A percentile compares a stretch with the other conserved stretches of the same genome.
Evolutionary conservation across 768 basidiomycete genomes (phyloP).

Genomic region (Naganishia kalamii): DNA sequence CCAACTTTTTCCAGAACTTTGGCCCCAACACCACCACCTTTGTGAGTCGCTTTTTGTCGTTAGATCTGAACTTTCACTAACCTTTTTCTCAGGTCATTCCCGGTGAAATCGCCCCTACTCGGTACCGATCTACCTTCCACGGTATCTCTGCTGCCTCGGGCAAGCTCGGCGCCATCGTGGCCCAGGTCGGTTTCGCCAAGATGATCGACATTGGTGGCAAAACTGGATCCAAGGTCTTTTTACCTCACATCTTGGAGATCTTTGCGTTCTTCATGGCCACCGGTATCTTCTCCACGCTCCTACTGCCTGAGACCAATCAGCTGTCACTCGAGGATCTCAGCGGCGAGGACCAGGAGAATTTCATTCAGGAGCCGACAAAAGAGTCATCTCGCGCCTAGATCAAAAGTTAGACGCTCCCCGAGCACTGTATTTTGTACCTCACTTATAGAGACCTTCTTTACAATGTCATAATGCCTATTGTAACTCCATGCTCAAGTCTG

Average conservation of each 20-base stretch:
- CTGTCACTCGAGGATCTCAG: conserved; percentile 39
- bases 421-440: no score
- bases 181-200: conserved; percentile 47
- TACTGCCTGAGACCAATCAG: conserved; percentile 46
- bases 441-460: no score
- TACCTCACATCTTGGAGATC: conserved; percentile 45
- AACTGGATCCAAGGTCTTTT: conserved; percentile 32
- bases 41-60: background rate
- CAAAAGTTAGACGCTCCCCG: no score
- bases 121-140: conserved; percentile 47
- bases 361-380: conserved; percentile 8
- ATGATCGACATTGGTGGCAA: conserved; percentile 43
- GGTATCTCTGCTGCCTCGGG: conserved; percentile 47
- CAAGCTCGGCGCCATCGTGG: conserved; percentile 48
- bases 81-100: conserved; percentile 34
- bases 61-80: background rate
- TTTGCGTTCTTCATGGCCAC: conserved; percentile 46
- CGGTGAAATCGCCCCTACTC: conserved; percentile 48
- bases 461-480: no score
- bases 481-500: no score
- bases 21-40: conserved; percentile 44
- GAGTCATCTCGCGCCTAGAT: no score
- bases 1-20: conserved; percentile 48
- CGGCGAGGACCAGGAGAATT: conserved; percentile 35
- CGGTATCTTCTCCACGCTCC: conserved; percentile 41